Evolutionary conservation across 2,329 filamentous ascomycete genomes (phyloP), one percentile per base, ranked within the genome.

Genomic region (Helotiales sp.): DNA sequence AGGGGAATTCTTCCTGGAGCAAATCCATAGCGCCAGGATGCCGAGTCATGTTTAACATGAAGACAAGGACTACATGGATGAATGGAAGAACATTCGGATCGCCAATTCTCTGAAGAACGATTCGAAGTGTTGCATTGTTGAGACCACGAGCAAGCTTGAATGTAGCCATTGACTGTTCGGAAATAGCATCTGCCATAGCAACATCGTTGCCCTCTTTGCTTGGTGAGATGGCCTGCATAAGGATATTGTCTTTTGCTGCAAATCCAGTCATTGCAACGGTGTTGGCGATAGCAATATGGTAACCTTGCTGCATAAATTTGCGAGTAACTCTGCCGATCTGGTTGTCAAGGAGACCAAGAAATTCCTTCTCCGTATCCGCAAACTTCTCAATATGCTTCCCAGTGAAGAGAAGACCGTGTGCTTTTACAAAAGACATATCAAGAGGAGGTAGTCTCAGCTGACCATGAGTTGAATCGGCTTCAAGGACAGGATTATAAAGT

Each of bases 371-470:
- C 0, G 79, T 76, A 0, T 70, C 48, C 0, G 77, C 67, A 22
- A 87, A 81, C 4, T 74, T 75, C 0, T 83, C 77, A 1, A 72
- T 64, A 1, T 74, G 70, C 24, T 78, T 77, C 1, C 76, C 75
- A 0, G 79, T 82, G 50, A 90, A 90, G 0, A 90, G 72, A 7
- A 87, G 78, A 0, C 81, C 88, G 59, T 91, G 86, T 0, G 81
- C 76, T 5, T 81, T 83, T 13, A 91, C 83, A 57, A 86, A 90
- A 0, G 77, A 76, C 0, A 80, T 75, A 60, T 91, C 87, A 1
- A 85, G 74, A 1, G 76, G 62, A 2, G 69, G 67, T 0, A 79
- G 65, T 19, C 75, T 69, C 2, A 71, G 70, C 19, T 75, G 70
- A 2, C 72, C 73, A 13, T 73, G 67, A 30, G 66, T 69, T 52